phyloP scores from a whole-genome alignment of 1,284 basidiomycete species.

The Kalmanozyma brasiliensis region DNA sequence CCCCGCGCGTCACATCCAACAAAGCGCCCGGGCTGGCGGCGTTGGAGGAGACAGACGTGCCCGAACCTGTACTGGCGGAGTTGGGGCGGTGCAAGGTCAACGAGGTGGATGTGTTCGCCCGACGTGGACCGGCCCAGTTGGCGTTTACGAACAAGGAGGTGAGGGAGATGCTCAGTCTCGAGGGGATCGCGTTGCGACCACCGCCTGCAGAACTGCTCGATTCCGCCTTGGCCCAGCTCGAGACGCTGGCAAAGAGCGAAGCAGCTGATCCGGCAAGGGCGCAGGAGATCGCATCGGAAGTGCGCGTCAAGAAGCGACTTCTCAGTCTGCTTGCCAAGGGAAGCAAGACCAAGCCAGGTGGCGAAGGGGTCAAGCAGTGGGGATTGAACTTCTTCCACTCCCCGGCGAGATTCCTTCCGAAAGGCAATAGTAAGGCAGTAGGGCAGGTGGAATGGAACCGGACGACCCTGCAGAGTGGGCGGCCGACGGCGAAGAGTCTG shows the following conservation, averaged over 20 bases:
- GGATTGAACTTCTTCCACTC: slow-evolving; percentile 58
- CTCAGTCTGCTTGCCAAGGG: slow-evolving; percentile 77
- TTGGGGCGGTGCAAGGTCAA: slow-evolving; percentile 76
- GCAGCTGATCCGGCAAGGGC: slow-evolving; percentile 7
- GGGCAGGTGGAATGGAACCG: slow-evolving; percentile 53
- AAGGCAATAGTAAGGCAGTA: slow-evolving; percentile 7
- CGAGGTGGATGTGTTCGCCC: slow-evolving; percentile 83
- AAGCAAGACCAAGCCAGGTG: slow-evolving; percentile 70
- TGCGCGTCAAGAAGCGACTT: slow-evolving; percentile 70
- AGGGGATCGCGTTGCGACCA: slow-evolving; percentile 75
- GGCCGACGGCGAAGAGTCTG: slow-evolving; percentile 21
- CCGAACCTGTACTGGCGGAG: slow-evolving; percentile 78
- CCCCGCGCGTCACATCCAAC: slow-evolving; percentile 15
- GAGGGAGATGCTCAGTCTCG: slow-evolving; percentile 85
- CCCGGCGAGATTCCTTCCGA: slow-evolving; percentile 49
- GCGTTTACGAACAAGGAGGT: slow-evolving; percentile 95
- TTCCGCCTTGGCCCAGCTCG: slow-evolving; percentile 56
- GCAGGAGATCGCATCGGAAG: slow-evolving; percentile 44
- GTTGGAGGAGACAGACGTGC: slow-evolving; percentile 82
- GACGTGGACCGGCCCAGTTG: slow-evolving; percentile 87
- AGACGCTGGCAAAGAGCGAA: slow-evolving; percentile 35
- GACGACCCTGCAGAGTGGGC: slow-evolving; percentile 28
- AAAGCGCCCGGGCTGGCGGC: slow-evolving; percentile 69
- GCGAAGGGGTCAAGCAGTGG: slow-evolving; percentile 46
- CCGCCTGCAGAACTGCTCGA: slow-evolving; percentile 67